phyloP scores from a whole-genome alignment of 768 basidiomycete species.

The Naganishia vishniacii region DNA sequence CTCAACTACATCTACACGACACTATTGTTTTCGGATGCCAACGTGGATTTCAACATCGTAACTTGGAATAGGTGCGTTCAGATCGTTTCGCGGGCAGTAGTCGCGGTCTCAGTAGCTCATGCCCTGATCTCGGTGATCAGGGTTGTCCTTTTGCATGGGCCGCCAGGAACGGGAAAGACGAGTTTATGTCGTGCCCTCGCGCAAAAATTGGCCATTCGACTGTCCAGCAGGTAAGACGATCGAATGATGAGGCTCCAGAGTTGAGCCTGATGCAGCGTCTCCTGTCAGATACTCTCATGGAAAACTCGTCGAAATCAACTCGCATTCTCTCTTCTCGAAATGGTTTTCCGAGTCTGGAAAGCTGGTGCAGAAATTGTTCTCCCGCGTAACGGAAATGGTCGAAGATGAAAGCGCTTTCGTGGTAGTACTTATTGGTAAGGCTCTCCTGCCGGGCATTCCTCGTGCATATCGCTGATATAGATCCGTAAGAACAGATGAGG shows the following conservation, averaged over 20 bases:
- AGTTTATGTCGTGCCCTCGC: conserved; percentile 89
- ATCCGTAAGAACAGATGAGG: conserved; percentile 66
- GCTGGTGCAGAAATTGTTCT: conserved; percentile 82
- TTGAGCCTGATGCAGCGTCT: too few relatives aligned
- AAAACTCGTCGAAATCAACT: conserved; percentile 91
- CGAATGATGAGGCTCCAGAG: too few relatives aligned
- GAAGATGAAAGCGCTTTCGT: conserved; percentile 89
- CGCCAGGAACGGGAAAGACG: conserved; percentile 96
- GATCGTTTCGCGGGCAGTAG: too few relatives aligned
- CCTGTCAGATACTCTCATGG: conserved; percentile 78
- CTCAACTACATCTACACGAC: conserved; percentile 94
- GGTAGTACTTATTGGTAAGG: conserved; percentile 80
- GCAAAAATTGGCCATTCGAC: conserved; percentile 86
- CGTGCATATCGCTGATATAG: neutral
- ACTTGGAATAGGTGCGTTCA: conserved; percentile 76
- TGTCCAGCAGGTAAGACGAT: conserved; percentile 65
- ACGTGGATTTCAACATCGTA: conserved; percentile 65
- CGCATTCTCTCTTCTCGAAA: conserved; percentile 93
- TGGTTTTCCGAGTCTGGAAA: conserved; percentile 99
- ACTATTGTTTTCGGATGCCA: conserved; percentile 71
- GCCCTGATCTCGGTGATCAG: conserved; percentile 35
- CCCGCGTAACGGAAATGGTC: conserved; percentile 78
- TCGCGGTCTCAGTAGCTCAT: neutral
- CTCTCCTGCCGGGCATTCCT: conserved; percentile 35
- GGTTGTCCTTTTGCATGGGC: conserved; percentile 87